phyloP scores from a whole-genome alignment of 2,329 filamentous ascomycete species.

The Pyrenophora tritici-repentis region DNA sequence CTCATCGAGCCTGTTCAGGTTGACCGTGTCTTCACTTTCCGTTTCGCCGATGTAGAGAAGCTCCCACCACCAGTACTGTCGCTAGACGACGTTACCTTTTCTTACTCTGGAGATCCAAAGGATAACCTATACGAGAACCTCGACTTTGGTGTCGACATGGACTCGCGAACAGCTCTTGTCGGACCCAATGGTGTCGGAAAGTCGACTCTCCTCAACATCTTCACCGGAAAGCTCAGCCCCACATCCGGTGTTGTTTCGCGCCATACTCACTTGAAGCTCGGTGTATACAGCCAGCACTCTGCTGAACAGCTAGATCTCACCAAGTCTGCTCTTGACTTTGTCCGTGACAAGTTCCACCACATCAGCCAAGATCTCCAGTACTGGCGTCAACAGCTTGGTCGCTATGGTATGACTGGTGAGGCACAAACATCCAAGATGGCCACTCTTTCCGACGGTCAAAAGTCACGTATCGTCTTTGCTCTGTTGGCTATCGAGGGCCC shows the following conservation, averaged over 20 bases:
- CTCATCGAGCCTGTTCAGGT: conserved; percentile 89
- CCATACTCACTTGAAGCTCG: conserved; percentile 98
- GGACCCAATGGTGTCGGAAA: conserved; percentile 99
- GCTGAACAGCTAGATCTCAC: conserved; percentile 97
- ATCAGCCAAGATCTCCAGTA: conserved; percentile 98
- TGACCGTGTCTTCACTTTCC: conserved; percentile 94
- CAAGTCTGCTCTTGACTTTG: conserved; percentile 97
- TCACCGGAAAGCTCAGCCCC: conserved; percentile 92
- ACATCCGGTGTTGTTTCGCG: conserved; percentile 81
- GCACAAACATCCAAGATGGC: conserved; percentile 97
- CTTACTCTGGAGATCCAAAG: conserved; percentile 85
- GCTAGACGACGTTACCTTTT: conserved; percentile 97
- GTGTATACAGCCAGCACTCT: conserved; percentile 97
- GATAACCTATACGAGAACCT: conserved; percentile 97
- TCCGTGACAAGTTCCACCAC: conserved; percentile 87
- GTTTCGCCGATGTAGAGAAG: conserved; percentile 98
- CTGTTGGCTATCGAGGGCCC: conserved; percentile 91
- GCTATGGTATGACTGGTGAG: conserved; percentile 91
- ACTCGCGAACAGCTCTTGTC: conserved; percentile 94
- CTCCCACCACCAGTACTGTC: conserved; percentile 96
- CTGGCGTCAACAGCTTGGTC: conserved; percentile 96
- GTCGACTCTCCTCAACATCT: conserved; percentile 91
- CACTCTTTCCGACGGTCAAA: conserved; percentile 95
- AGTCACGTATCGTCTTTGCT: conserved; percentile 97
- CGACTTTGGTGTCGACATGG: conserved; percentile 99